These are phyloP conservation scores for Cystobasidium tubakii DNA, from an alignment of 768 basidiomycete species.

Conservation along the genomic window DNA sequence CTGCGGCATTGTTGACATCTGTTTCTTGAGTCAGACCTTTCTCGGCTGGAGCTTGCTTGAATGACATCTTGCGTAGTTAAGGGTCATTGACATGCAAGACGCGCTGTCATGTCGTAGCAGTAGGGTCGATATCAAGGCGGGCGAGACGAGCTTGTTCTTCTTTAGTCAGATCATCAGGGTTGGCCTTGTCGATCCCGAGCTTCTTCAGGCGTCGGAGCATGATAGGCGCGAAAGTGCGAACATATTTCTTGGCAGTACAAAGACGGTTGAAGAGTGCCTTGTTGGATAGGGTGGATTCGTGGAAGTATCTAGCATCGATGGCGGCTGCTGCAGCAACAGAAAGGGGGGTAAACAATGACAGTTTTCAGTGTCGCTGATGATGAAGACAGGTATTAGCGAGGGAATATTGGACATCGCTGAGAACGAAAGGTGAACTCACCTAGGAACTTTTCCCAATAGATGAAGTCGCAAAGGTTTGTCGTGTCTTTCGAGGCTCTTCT, in stretches of 20 bases:
- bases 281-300: constrained; percentile 90
- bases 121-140: constrained; percentile 80
- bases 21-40: constrained; percentile 79
- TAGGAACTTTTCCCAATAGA: too few relatives aligned
- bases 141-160: constrained; percentile 87
- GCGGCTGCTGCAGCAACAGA: constrained; percentile 66
- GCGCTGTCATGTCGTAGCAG: constrained; percentile 92
- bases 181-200: constrained; percentile 86
- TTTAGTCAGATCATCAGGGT: constrained; percentile 83
- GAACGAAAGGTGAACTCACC: too few relatives aligned
- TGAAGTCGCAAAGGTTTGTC: too few relatives aligned
- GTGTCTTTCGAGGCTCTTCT: too few relatives aligned
- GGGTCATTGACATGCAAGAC: constrained; percentile 95
- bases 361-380: constrained; percentile 76
- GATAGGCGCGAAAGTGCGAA: constrained; percentile 85
- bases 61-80: constrained; percentile 85
- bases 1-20: constrained; percentile 94
- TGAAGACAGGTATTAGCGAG: constrained; percentile 49
- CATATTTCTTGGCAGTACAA: constrained; percentile 86
- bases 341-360: background rate
- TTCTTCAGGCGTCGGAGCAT: constrained; percentile 95
- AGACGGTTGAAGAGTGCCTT: constrained; percentile 90
- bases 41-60: constrained; percentile 83
- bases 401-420: too few relatives aligned
- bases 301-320: constrained; percentile 93